These are phyloP conservation scores for Xylaria hypoxylon DNA, from an alignment of 2,329 filamentous ascomycete species.

Conservation along the genomic window DNA sequence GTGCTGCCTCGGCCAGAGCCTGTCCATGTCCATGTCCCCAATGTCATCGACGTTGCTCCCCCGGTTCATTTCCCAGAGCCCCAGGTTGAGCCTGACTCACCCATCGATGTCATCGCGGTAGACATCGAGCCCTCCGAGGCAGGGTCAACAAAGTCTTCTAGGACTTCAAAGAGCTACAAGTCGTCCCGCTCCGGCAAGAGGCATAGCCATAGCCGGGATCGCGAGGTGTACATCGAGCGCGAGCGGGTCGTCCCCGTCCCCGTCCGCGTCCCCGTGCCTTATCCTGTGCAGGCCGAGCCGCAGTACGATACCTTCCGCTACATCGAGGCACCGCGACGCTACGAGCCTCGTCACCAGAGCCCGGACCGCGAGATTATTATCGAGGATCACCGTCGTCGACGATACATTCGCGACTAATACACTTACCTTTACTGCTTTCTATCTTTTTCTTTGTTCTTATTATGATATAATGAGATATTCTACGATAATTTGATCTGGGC, in stretches of 20 bases:
- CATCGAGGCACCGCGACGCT: conserved; percentile 61
- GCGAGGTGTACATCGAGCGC: conserved; percentile 65
- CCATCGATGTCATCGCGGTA: conserved; percentile 58
- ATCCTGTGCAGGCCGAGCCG: conserved; percentile 57
- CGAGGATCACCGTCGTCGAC: conserved; percentile 49
- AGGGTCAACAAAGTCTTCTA: conserved; percentile 31
- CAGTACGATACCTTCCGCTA: conserved; percentile 65
- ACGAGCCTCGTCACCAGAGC: conserved; percentile 52
- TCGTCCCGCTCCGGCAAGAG: conserved; percentile 45
- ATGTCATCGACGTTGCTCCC: conserved; percentile 43
- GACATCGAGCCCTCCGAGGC: conserved; percentile 54
- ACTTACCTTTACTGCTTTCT: neutral
- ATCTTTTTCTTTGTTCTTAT: neutral
- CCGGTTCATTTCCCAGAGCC: conserved; percentile 32
- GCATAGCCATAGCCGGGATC: conserved; percentile 50
- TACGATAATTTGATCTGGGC: conserved; percentile 2
- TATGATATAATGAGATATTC: conserved; percentile 8
- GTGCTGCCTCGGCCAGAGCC: conserved; percentile 43
- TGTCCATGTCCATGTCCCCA: no score
- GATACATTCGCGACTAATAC: conserved; percentile 46
- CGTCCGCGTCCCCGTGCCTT: conserved; percentile 57
- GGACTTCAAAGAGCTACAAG: conserved; percentile 49
- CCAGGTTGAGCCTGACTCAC: conserved; percentile 42
- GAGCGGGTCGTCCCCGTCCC: conserved; percentile 61
- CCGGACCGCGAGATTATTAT: conserved; percentile 51